A percentile compares a stretch with the other conserved stretches of the same genome.
These are phyloP conservation scores for Pyrenophora tritici-repentis DNA, from an alignment of 2,329 filamentous ascomycete species.

Conservation along the genomic window DNA sequence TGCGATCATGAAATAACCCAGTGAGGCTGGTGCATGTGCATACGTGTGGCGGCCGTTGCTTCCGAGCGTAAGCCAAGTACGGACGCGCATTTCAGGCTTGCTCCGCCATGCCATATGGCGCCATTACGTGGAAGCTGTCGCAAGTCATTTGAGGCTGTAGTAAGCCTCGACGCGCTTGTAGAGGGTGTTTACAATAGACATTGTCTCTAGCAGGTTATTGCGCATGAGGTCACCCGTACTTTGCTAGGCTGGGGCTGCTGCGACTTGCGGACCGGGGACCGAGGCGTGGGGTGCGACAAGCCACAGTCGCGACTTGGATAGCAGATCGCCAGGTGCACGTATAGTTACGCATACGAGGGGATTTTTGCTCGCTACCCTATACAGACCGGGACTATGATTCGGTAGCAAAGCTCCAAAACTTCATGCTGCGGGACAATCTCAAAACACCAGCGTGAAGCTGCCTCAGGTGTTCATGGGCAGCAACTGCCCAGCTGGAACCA, in stretches of 20 bases:
- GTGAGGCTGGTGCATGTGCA: slow-evolving; percentile 39
- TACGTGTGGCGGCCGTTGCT: slow-evolving; percentile 33
- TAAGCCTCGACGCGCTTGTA: neutral
- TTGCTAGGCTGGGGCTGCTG: slow-evolving; percentile 19
- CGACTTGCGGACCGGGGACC: slow-evolving; percentile 17
- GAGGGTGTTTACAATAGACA: neutral
- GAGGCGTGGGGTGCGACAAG: slow-evolving; percentile 35
- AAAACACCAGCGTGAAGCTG: slow-evolving; percentile 18
- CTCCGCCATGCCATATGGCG: slow-evolving; percentile 40
- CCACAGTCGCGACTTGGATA: slow-evolving; percentile 23
- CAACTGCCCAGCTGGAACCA: slow-evolving; percentile 9
- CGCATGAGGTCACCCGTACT: slow-evolving; percentile 24
- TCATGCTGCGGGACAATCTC: slow-evolving; percentile 19
- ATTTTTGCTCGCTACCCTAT: neutral
- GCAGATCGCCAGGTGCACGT: neutral
- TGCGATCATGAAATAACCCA: slow-evolving; percentile 27
- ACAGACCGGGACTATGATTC: neutral
- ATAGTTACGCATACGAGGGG: neutral
- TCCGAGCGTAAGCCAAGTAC: slow-evolving; percentile 29
- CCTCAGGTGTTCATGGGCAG: slow-evolving; percentile 11
- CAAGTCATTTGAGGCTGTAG: slow-evolving; percentile 21
- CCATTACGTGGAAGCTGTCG: slow-evolving; percentile 39
- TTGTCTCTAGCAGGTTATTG: slow-evolving; percentile 2
- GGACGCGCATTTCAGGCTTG: slow-evolving; percentile 24
- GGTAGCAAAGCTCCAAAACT: neutral